Evolutionary conservation across 164 flowering plant genomes (phyloP).

Genomic region (Umbellularia californica): DNA sequence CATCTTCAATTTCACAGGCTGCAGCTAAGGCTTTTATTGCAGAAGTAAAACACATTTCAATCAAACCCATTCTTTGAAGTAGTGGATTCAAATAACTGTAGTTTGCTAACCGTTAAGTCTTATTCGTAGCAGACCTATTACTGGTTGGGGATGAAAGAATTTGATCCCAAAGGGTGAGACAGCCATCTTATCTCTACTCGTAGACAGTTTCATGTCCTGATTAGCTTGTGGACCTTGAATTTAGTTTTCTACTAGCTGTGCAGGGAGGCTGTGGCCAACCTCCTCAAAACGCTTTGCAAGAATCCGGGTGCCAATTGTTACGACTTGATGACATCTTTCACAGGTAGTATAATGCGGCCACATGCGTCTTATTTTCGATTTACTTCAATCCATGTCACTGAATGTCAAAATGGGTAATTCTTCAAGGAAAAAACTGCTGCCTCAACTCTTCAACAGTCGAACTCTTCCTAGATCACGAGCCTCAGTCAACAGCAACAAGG

Average conservation of each 20-base stretch:
- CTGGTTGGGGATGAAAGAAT: slow-evolving; percentile 49
- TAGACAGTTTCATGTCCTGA: neutral
- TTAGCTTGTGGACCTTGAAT: neutral
- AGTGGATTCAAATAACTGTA: neutral
- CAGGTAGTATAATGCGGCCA: slow-evolving; percentile 39
- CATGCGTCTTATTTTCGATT: neutral
- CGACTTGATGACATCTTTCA: slow-evolving; percentile 42
- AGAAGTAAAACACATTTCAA: slow-evolving; percentile 37
- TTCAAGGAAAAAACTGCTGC: slow-evolving; percentile 73
- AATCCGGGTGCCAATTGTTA: slow-evolving; percentile 46
- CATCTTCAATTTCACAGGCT: slow-evolving; percentile 38
- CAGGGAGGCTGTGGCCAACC: slow-evolving; percentile 41
- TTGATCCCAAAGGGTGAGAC: slow-evolving; percentile 54
- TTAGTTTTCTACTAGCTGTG: neutral
- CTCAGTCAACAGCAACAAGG: slow-evolving; percentile 69
- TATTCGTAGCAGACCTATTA: slow-evolving; percentile 30
- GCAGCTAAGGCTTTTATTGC: slow-evolving; percentile 49
- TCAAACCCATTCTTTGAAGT: neutral
- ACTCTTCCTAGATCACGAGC: slow-evolving; percentile 50
- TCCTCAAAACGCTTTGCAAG: slow-evolving; percentile 46
- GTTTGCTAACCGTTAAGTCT: neutral
- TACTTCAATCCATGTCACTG: neutral
- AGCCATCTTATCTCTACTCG: neutral
- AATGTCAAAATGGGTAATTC: slow-evolving; percentile 2
- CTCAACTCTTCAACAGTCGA: slow-evolving; percentile 46